Conservation (phyloP, 257 asterid genomes). For the Ilex asprella region DNA sequence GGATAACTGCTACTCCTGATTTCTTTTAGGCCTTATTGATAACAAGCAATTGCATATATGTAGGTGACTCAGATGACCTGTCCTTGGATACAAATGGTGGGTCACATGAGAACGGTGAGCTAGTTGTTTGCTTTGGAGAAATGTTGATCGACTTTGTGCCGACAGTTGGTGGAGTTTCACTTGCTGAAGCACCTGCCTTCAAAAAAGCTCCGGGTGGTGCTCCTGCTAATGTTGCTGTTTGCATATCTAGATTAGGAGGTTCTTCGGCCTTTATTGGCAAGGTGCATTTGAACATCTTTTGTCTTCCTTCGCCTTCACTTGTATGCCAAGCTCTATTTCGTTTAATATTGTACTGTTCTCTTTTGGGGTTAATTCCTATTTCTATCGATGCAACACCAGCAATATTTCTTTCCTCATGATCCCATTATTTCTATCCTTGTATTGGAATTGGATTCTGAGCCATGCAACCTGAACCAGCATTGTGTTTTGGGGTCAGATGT, state of each 20-base stretch:
- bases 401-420: no score
- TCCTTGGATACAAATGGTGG: conserved; percentile 37
- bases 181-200: conserved; percentile 90
- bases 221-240: conserved; percentile 89
- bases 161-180: conserved; percentile 71
- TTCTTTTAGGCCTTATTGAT: not conserved
- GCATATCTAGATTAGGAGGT: conserved; percentile 77
- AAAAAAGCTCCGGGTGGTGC: conserved; percentile 92
- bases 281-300: conserved; percentile 28
- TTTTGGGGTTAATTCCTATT: not conserved
- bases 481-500: no score
- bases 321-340: no score
- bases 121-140: conserved; percentile 87
- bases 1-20: no score
- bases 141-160: conserved; percentile 96
- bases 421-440: no score
- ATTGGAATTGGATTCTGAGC: no score
- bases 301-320: conserved; percentile 6
- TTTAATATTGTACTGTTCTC: not conserved
- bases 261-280: conserved; percentile 89
- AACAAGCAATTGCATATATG: conserved; percentile 7
- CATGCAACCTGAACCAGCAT: no score
- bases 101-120: conserved; percentile 24
- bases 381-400: not conserved
- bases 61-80: conserved; percentile 46